These are phyloP conservation scores for Venturia carpophila DNA, from an alignment of 2,329 filamentous ascomycete genomes.

Conservation along the genomic window DNA sequence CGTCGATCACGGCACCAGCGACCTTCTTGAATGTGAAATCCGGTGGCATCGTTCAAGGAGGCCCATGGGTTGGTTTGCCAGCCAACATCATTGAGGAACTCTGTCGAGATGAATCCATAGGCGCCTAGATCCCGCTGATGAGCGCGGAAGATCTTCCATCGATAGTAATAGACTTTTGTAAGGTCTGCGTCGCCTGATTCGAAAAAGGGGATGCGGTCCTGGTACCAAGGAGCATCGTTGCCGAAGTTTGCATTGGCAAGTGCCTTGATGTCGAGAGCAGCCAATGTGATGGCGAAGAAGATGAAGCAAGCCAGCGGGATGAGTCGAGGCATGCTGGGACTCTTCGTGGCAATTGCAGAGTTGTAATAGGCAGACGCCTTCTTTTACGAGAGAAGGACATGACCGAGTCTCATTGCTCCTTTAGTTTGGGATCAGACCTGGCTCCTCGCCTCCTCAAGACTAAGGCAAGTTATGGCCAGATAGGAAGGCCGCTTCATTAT, in stretches of 20 bases:
- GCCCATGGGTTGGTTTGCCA: constrained; percentile 39
- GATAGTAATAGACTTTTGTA: constrained; percentile 40
- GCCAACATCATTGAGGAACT: constrained; percentile 38
- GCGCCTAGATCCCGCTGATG: constrained; percentile 39
- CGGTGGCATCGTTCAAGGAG: constrained; percentile 38
- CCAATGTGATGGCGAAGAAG: not conserved
- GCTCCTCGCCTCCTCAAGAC: not conserved
- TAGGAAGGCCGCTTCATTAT: not conserved
- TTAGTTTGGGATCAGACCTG: not conserved
- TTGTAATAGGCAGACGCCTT: not conserved
- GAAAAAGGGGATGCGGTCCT: constrained; percentile 34
- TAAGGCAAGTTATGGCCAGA: not conserved
- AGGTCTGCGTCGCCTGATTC: constrained; percentile 33
- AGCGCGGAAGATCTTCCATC: constrained; percentile 38
- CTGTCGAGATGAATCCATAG: constrained; percentile 38
- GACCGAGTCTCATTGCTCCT: not conserved
- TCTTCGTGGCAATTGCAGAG: not conserved
- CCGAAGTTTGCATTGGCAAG: constrained; percentile 32
- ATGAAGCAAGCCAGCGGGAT: not conserved
- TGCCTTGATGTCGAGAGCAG: constrained; percentile 24
- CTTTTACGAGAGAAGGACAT: not conserved
- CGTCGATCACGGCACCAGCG: constrained; percentile 40
- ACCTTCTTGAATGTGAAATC: constrained; percentile 38
- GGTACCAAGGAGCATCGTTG: constrained; percentile 36
- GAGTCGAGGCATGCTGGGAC: not conserved